Conservation (phyloP, 2,329 filamentous ascomycete genomes). For the Incumbomyces delicatus region DNA sequence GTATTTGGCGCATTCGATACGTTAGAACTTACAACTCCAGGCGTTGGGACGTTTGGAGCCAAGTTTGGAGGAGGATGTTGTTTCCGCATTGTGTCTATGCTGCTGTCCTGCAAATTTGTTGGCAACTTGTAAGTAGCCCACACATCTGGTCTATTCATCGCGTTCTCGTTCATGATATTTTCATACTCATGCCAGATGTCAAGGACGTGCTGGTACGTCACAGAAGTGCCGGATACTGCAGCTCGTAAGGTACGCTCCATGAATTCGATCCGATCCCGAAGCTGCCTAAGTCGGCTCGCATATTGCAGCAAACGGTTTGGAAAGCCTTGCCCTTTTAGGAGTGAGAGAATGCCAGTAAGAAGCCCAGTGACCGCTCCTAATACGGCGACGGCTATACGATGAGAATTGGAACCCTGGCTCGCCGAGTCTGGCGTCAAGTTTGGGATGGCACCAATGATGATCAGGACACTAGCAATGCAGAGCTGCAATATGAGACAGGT, state of each 20-base stretch:
- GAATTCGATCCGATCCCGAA: slow-evolving; percentile 4
- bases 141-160: slow-evolving; percentile 4
- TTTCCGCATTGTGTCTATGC: not conserved
- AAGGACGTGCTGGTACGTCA: slow-evolving; percentile 2
- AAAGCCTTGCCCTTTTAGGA: slow-evolving; percentile 3
- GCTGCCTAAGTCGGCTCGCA: not conserved
- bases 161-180: slow-evolving; percentile 1
- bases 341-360: slow-evolving; percentile 1
- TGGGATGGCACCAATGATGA: slow-evolving; percentile 4
- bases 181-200: slow-evolving; percentile 3
- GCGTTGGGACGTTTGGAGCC: not conserved
- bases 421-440: not conserved
- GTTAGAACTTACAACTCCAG: not conserved
- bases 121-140: not conserved
- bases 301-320: slow-evolving; percentile 2
- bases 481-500: slow-evolving; percentile 1
- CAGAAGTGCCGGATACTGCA: not conserved
- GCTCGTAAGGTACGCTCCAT: slow-evolving; percentile 1
- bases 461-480: not conserved
- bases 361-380: slow-evolving; percentile 1
- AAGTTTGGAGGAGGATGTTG: not conserved
- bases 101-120: not conserved
- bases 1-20: no score
- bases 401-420: not conserved
- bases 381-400: not conserved